Percentiles rank a stretch among this genome's conserved stretches.
These are phyloP conservation scores for Tetracladium setigerum DNA, from an alignment of 495 filamentous ascomycete species.

Conservation along the genomic window DNA sequence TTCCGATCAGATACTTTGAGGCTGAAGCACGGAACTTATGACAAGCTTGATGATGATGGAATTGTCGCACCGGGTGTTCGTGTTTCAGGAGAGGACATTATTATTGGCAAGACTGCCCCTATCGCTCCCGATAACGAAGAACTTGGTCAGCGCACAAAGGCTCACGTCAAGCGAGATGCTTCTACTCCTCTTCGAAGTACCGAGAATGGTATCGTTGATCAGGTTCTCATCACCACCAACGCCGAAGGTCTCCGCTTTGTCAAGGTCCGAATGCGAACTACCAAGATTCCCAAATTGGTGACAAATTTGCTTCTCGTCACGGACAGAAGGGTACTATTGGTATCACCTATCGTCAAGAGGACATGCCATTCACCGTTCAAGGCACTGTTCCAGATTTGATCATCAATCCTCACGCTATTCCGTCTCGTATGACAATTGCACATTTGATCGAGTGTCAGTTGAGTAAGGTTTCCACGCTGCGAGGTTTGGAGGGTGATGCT, in stretches of 20 bases:
- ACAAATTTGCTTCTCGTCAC: conserved; percentile 98
- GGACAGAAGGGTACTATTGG: conserved; percentile 99
- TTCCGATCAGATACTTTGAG: conserved; percentile 78
- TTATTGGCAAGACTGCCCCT: conserved; percentile 96
- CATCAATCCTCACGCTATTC: conserved; percentile 99
- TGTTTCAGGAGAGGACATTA: conserved; percentile 96
- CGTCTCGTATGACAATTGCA: conserved; percentile 99
- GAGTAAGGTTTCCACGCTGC: conserved; percentile 85
- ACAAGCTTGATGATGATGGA: conserved; percentile 94
- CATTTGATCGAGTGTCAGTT: conserved; percentile 99
- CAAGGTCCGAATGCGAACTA: conserved; percentile 94
- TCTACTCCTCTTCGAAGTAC: conserved; percentile 92
- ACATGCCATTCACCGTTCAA: conserved; percentile 96
- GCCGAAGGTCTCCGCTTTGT: conserved; percentile 85
- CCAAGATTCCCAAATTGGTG: conserved; percentile 98
- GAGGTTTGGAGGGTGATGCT: conserved; percentile 91
- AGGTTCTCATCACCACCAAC: conserved; percentile 88
- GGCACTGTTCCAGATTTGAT: conserved; percentile 92
- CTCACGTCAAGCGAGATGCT: conserved; percentile 88
- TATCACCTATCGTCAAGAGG: conserved; percentile 93
- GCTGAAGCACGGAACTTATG: conserved; percentile 92
- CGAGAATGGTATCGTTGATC: conserved; percentile 92
- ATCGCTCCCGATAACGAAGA: conserved; percentile 89
- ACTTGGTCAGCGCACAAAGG: conserved; percentile 80
- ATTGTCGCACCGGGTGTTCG: conserved; percentile 87